Conservation (phyloP, 164 flowering plant genomes). For the Santalum album region DNA sequence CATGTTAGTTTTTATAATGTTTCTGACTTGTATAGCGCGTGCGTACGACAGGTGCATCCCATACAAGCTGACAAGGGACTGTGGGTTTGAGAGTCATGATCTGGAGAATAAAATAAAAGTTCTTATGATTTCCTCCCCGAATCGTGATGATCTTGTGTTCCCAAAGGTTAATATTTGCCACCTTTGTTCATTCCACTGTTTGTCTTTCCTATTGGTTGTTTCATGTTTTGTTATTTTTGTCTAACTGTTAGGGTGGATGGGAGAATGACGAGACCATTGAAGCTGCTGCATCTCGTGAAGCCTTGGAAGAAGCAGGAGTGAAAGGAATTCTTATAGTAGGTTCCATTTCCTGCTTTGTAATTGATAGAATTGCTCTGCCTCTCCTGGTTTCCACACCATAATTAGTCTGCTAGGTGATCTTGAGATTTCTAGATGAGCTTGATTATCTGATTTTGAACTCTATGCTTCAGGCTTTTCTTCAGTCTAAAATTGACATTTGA, state of each 20-base stretch:
- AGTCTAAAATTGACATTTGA: too few species aligned
- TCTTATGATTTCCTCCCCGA: conserved; percentile 69
- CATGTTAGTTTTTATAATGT: background rate
- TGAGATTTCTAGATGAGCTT: background rate
- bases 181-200: background rate
- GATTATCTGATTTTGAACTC: too few species aligned
- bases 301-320: conserved; percentile 79
- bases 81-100: conserved; percentile 15
- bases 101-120: conserved; percentile 31
- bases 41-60: conserved; percentile 64
- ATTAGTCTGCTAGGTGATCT: background rate
- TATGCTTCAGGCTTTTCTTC: too few species aligned
- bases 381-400: too few species aligned
- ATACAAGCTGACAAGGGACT: conserved; percentile 35
- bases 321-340: conserved; percentile 57
- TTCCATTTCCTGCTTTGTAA: conserved; percentile 3
- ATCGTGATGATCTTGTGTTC: conserved; percentile 65
- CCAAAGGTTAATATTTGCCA: conserved; percentile 45
- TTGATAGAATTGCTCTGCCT: background rate
- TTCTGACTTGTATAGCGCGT: conserved; percentile 4
- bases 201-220: background rate
- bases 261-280: conserved; percentile 70
- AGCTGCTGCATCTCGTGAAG: conserved; percentile 80
- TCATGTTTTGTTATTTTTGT: background rate
- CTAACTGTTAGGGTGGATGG: conserved; percentile 71